A percentile compares a stretch with the other conserved stretches of the same genome.
Evolutionary conservation across 225 moss, liverwort and hornwort species (phyloP).

Genomic region (Bryoerythrophyllum caledonicum): DNA sequence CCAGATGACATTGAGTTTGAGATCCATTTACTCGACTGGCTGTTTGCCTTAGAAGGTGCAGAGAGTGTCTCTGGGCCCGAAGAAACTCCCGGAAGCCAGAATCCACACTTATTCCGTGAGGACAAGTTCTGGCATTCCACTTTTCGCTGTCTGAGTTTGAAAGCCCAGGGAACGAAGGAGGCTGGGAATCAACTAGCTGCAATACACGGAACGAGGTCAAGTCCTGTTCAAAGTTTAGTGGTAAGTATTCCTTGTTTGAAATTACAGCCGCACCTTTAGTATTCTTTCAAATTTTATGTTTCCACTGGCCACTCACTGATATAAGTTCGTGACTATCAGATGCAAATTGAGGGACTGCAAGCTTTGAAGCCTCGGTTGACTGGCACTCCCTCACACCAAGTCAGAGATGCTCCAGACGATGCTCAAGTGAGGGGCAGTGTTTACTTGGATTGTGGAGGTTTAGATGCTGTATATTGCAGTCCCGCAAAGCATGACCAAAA

Average conservation of each 20-base stretch:
- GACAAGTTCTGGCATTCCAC: slow-evolving; percentile 97
- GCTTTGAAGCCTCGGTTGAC: slow-evolving; percentile 77
- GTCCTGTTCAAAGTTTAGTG: slow-evolving; percentile 78
- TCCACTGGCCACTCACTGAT: slow-evolving; percentile 8
- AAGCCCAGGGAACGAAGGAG: slow-evolving; percentile 73
- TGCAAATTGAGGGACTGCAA: slow-evolving; percentile 94
- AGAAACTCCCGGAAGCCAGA: slow-evolving; percentile 22
- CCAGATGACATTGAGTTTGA: slow-evolving; percentile 90
- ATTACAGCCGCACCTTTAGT: background rate
- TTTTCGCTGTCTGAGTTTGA: slow-evolving; percentile 83
- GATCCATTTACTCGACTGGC: slow-evolving; percentile 95
- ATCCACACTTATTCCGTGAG: slow-evolving; percentile 49
- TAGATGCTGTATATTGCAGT: slow-evolving; percentile 33
- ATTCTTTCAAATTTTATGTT: slow-evolving; percentile 1
- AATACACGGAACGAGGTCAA: slow-evolving; percentile 45
- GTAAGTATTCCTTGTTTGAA: slow-evolving; percentile 46
- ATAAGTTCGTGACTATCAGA: slow-evolving; percentile 40
- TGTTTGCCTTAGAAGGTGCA: slow-evolving; percentile 90
- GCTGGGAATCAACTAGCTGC: slow-evolving; percentile 31
- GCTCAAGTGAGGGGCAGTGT: slow-evolving; percentile 42
- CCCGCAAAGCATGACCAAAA: slow-evolving; percentile 24
- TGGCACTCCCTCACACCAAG: slow-evolving; percentile 23
- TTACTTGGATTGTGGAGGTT: slow-evolving; percentile 46
- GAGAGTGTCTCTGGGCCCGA: slow-evolving; percentile 60
- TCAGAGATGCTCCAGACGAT: slow-evolving; percentile 27